A percentile compares a stretch with the other conserved stretches of the same genome.
phyloP scores from a whole-genome alignment of 331 rosid genomes.

The Dryas integrifolia region DNA sequence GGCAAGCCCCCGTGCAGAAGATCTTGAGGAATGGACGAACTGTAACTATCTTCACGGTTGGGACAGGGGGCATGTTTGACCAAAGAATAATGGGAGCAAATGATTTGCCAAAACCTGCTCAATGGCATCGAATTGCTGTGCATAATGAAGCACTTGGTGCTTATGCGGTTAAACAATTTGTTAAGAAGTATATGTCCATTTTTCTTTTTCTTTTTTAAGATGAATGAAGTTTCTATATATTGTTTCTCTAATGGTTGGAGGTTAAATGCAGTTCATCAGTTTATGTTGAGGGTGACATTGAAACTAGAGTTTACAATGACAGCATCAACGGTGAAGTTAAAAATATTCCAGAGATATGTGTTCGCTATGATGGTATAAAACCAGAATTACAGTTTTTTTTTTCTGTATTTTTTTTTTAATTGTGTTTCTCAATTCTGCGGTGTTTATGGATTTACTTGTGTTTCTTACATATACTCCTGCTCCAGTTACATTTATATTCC shows the following conservation, averaged over 20 bases:
- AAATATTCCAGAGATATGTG: slow-evolving; percentile 86
- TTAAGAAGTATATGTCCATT: slow-evolving; percentile 57
- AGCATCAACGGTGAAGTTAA: slow-evolving; percentile 86
- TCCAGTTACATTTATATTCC: not conserved
- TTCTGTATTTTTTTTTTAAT: not conserved
- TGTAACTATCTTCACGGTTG: slow-evolving; percentile 85
- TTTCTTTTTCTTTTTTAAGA: not conserved
- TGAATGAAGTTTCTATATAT: slow-evolving; percentile 13
- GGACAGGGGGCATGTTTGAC: slow-evolving; percentile 92
- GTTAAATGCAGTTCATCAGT: slow-evolving; percentile 78
- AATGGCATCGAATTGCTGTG: slow-evolving; percentile 96
- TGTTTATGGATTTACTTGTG: not conserved
- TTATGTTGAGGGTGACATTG: slow-evolving; percentile 94
- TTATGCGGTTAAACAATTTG: slow-evolving; percentile 77
- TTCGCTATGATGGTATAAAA: slow-evolving; percentile 80
- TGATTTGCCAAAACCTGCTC: slow-evolving; percentile 80
- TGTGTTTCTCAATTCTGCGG: not conserved
- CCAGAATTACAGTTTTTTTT: slow-evolving; percentile 15
- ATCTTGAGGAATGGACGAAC: slow-evolving; percentile 81
- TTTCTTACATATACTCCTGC: not conserved
- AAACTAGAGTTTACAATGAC: slow-evolving; percentile 90
- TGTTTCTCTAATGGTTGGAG: slow-evolving; percentile 38
- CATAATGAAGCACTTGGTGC: slow-evolving; percentile 81
- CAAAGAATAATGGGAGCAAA: slow-evolving; percentile 58
- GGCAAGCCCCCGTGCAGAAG: slow-evolving; percentile 93